Percentiles rank a stretch among this genome's conserved stretches.
These are phyloP conservation scores for Tetradesmus obliquus DNA, from an alignment of 139 green algal genomes.

Conservation along the genomic window DNA sequence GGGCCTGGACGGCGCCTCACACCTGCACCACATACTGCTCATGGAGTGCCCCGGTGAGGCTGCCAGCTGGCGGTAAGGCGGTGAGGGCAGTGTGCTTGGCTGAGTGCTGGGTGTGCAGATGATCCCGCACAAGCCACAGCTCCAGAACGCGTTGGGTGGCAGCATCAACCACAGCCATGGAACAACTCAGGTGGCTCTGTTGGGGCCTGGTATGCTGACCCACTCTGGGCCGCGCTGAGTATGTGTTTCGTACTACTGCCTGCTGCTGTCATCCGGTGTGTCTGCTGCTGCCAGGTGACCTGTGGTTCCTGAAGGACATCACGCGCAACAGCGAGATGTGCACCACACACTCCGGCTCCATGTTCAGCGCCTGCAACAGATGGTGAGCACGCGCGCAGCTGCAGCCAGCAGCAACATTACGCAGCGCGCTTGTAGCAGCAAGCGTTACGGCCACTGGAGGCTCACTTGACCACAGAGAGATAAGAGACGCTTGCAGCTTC, in stretches of 20 bases:
- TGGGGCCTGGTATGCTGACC: too few relatives aligned
- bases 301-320: constrained; percentile 21
- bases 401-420: not conserved
- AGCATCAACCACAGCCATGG: too few relatives aligned
- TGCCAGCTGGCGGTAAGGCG: too few relatives aligned
- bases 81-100: too few relatives aligned
- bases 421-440: not conserved
- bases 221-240: too few relatives aligned
- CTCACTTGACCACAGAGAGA: not conserved
- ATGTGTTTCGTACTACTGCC: too few relatives aligned
- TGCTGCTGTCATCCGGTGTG: not conserved
- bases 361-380: constrained; percentile 17
- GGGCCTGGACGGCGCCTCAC: not conserved
- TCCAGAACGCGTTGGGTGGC: too few relatives aligned
- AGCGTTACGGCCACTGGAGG: not conserved
- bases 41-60: constrained; percentile 33
- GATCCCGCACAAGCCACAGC: too few relatives aligned
- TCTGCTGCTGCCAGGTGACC: not conserved
- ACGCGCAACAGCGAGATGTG: constrained; percentile 20
- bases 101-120: too few relatives aligned
- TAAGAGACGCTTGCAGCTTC: not conserved
- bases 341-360: not conserved
- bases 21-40: constrained; percentile 37
- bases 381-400: not conserved
- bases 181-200: too few relatives aligned